Conservation (phyloP, 208 protist species). For the Giardia duodenalis region DNA sequence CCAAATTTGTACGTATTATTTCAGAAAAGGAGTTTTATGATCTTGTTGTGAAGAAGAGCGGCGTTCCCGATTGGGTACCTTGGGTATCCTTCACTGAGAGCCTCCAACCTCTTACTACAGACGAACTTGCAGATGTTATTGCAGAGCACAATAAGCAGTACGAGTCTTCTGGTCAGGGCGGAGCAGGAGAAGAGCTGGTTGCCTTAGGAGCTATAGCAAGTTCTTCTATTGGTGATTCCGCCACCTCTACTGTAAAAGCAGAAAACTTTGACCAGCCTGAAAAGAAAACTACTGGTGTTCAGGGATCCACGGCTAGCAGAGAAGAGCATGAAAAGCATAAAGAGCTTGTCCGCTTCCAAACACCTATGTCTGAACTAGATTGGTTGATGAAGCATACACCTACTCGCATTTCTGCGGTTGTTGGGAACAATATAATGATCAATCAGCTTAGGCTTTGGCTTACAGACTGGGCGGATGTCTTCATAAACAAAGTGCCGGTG, state of each 20-base stretch:
- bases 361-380: neutral
- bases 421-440: neutral
- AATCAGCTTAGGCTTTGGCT: neutral
- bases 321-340: too few species aligned
- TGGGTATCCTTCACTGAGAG: neutral
- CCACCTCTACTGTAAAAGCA: neutral
- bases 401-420: neutral
- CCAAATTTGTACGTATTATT: neutral
- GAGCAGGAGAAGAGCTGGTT: neutral
- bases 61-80: neutral
- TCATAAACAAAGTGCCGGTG: neutral
- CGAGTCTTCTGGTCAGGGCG: neutral
- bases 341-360: too few species aligned
- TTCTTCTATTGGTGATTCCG: neutral
- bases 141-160: neutral
- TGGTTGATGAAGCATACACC: neutral
- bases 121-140: neutral
- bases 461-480: neutral
- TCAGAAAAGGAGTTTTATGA: neutral
- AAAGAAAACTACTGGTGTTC: too few species aligned
- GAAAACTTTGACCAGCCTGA: too few species aligned
- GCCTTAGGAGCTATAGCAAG: neutral
- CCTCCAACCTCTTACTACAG: neutral
- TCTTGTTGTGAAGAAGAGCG: neutral
- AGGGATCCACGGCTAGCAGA: too few species aligned